A percentile compares a stretch with the other conserved stretches of the same genome.
Evolutionary conservation across 768 basidiomycete genomes (phyloP).

Genomic region (Leccinum ochraceum): DNA sequence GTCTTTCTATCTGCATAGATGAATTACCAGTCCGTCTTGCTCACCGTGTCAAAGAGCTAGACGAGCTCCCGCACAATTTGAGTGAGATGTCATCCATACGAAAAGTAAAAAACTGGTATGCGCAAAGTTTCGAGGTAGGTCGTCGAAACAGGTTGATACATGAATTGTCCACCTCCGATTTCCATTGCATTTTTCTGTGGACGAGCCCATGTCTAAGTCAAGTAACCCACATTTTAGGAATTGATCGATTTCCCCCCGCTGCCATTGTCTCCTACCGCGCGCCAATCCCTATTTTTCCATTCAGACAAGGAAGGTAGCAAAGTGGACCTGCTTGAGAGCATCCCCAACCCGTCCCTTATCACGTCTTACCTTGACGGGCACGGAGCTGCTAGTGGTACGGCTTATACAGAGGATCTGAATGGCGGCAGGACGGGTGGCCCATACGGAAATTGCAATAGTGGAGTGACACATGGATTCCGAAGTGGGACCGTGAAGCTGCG

Average conservation of each 20-base stretch:
- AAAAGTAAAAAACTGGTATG: constrained; percentile 98
- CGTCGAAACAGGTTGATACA: neutral
- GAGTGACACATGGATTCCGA: constrained; percentile 35
- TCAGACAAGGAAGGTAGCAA: constrained; percentile 37
- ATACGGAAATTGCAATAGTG: constrained; percentile 32
- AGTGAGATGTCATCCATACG: constrained; percentile 89
- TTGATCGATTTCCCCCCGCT: constrained; percentile 84
- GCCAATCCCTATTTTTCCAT: constrained; percentile 59
- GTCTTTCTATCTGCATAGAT: constrained; percentile 45
- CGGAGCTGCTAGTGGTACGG: constrained; percentile 22
- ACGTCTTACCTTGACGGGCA: constrained; percentile 34
- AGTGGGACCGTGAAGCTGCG: constrained; percentile 65
- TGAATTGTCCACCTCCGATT: neutral
- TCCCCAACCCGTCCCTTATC: constrained; percentile 76
- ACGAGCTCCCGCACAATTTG: constrained; percentile 89
- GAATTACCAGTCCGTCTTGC: constrained; percentile 94
- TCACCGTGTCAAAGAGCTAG: constrained; percentile 94
- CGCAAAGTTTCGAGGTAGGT: constrained; percentile 93
- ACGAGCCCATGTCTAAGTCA: constrained; percentile 4
- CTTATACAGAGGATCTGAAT: constrained; percentile 3
- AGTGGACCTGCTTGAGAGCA: constrained; percentile 63
- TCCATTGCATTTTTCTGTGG: neutral
- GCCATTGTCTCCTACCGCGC: constrained; percentile 64
- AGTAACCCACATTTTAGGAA: constrained; percentile 54
- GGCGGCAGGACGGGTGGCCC: constrained; percentile 5